These are phyloP conservation scores for Fraxinus greggii DNA, from an alignment of 305 asterid genomes.

Conservation along the genomic window DNA sequence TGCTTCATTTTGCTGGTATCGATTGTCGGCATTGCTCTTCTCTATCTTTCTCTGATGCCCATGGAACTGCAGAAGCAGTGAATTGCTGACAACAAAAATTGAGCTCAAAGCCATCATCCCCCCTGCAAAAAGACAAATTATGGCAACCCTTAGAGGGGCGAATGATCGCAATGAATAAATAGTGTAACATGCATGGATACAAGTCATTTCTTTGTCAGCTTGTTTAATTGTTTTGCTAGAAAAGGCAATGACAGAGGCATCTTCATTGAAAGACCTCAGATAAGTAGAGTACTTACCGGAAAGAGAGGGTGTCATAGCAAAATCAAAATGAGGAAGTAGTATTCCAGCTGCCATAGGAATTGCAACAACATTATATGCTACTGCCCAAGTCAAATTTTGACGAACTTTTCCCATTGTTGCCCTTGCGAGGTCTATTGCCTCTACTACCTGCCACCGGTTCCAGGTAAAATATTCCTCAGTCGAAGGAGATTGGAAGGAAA, in stretches of 20 bases:
- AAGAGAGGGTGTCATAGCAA: constrained; percentile 97
- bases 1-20: constrained; percentile 18
- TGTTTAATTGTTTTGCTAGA: neutral
- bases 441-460: constrained; percentile 60
- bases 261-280: neutral
- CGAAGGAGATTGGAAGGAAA: constrained; percentile 12
- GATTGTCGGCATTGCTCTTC: constrained; percentile 23
- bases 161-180: neutral
- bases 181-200: neutral
- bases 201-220: neutral
- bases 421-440: constrained; percentile 88
- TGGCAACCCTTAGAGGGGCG: neutral
- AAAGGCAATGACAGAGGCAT: neutral
- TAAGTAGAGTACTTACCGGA: constrained; percentile 49
- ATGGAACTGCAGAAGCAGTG: constrained; percentile 79
- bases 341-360: constrained; percentile 96
- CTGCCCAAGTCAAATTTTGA: constrained; percentile 93
- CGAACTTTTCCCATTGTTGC: constrained; percentile 91
- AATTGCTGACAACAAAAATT: constrained; percentile 78
- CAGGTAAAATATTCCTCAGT: constrained; percentile 20
- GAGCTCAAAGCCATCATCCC: constrained; percentile 98
- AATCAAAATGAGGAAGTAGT: constrained; percentile 83
- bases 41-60: constrained; percentile 43
- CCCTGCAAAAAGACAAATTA: constrained; percentile 44
- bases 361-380: constrained; percentile 78